Conservation (phyloP, 78 protist species). For the Trichosphaerium sp. region DNA sequence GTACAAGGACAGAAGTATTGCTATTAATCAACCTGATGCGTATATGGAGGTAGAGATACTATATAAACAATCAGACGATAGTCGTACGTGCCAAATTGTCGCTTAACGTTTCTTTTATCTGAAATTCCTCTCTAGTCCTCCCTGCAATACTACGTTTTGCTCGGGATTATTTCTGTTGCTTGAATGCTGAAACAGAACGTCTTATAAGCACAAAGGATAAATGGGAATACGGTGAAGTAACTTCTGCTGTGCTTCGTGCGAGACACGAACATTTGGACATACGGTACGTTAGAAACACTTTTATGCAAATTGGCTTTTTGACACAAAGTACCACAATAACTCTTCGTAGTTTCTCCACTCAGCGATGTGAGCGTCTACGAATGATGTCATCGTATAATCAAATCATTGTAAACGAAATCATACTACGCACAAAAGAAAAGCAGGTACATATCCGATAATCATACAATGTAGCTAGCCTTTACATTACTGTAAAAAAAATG, state of each 20-base stretch:
- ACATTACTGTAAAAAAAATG: no score
- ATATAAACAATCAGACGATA: constrained; percentile 21
- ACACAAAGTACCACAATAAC: no score
- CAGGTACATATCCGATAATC: no score
- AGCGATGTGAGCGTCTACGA: constrained; percentile 12
- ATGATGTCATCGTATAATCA: constrained; percentile 20
- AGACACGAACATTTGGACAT: constrained; percentile 32
- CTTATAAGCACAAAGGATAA: not conserved
- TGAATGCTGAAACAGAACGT: constrained; percentile 19
- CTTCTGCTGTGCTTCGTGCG: constrained; percentile 13
- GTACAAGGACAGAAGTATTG: not conserved
- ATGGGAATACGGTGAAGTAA: not conserved
- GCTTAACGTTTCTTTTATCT: no score
- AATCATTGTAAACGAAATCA: constrained; percentile 28
- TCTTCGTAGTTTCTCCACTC: no score
- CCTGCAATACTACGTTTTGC: constrained; percentile 10
- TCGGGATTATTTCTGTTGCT: constrained; percentile 14
- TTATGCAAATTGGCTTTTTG: no score
- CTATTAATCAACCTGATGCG: constrained; percentile 19
- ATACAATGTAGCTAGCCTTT: no score
- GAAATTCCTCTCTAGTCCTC: not conserved
- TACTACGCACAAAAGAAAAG: constrained; percentile 14
- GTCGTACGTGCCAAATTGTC: no score
- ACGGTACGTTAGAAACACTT: constrained; percentile 8
- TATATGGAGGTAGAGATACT: constrained; percentile 21